These are phyloP conservation scores for Russula sp. DNA, from an alignment of 768 basidiomycete genomes.

Conservation along the genomic window DNA sequence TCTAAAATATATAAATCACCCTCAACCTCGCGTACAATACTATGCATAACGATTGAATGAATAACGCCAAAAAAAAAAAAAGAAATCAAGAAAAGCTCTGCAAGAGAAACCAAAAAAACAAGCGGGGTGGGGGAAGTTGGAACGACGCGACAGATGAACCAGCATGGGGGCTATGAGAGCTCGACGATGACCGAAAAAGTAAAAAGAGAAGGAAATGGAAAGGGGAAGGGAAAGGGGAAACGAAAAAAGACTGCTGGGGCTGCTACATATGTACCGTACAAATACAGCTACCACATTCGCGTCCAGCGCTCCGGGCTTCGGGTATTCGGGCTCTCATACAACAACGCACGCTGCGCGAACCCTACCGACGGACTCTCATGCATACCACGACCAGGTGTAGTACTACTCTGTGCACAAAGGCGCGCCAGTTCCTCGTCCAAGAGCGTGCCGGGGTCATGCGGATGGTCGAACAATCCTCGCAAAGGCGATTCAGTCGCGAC, in stretches of 20 bases:
- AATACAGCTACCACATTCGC: conserved; percentile 32
- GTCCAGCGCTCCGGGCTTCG: conserved; percentile 54
- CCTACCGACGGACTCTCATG: conserved; percentile 61
- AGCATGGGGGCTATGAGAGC: background rate
- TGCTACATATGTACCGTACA: background rate
- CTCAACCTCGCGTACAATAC: background rate
- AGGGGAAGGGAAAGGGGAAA: background rate
- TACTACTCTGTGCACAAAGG: conserved; percentile 31
- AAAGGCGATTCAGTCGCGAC: conserved; percentile 43
- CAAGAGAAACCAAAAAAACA: background rate
- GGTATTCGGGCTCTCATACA: conserved; percentile 74
- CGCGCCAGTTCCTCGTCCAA: conserved; percentile 72
- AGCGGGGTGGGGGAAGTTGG: background rate
- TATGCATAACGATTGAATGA: background rate
- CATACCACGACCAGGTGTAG: conserved; percentile 26
- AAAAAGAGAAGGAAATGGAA: background rate
- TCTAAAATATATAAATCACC: conserved; percentile 1
- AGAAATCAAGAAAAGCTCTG: background rate
- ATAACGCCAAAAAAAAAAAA: background rate
- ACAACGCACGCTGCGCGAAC: conserved; percentile 54
- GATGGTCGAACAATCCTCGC: conserved; percentile 63
- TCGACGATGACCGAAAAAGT: conserved; percentile 1
- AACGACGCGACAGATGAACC: background rate
- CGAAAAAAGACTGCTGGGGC: background rate
- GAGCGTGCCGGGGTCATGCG: conserved; percentile 63